phyloP scores from a whole-genome alignment of 2,329 filamentous ascomycete species.

The Myriosclerotinia duriaeana region DNA sequence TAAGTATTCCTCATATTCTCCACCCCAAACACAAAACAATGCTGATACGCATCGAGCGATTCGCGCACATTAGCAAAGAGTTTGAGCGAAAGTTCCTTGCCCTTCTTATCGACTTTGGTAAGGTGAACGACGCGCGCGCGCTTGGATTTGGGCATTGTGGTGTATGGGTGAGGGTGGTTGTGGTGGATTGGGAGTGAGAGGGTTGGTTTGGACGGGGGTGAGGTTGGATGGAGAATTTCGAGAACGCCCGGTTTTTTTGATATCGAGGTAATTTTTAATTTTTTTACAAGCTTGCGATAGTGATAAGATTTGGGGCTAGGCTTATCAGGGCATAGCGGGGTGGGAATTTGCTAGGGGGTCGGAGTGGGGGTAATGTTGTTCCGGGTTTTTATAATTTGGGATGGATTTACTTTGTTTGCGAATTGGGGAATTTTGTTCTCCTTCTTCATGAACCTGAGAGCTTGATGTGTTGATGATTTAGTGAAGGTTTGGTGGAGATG shows the following conservation, averaged over 20 bases:
- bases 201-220: not conserved
- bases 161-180: not conserved
- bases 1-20: constrained; percentile 99
- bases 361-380: constrained; percentile 22
- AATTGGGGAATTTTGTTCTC: not conserved
- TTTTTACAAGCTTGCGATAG: constrained; percentile 26
- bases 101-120: constrained; percentile 89
- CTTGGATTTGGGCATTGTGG: constrained; percentile 90
- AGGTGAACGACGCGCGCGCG: constrained; percentile 85
- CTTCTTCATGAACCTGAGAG: not conserved
- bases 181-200: not conserved
- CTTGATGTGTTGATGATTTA: constrained; percentile 12
- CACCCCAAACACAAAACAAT: constrained; percentile 90
- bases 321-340: constrained; percentile 3
- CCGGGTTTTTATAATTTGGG: constrained; percentile 15
- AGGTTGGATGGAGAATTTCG: constrained; percentile 2
- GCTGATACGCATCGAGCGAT: constrained; percentile 78
- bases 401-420: not conserved
- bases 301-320: constrained; percentile 29
- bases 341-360: not conserved
- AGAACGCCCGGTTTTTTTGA: constrained; percentile 14
- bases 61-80: constrained; percentile 88
- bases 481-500: constrained; percentile 53
- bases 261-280: constrained; percentile 27
- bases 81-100: constrained; percentile 80